Base-by-base conservation (phyloP, 2,329 filamentous ascomycete genomes). In the Paramyrothecium roridum region DNA sequence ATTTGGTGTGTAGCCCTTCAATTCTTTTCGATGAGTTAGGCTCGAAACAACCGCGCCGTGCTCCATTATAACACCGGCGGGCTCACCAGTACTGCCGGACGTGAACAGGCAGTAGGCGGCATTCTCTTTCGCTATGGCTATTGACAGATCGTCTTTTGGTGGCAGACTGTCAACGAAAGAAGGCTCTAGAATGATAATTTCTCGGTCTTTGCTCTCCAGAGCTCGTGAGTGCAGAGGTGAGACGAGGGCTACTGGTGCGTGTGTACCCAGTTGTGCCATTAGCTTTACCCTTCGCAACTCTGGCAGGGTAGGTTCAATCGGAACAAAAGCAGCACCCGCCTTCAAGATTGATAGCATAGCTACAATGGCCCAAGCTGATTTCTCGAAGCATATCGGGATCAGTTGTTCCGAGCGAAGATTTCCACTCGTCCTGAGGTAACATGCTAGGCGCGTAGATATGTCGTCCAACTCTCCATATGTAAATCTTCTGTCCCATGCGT, bases 181-280 rank as follows among this genome's bases (percentile, higher is more conserved):
- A 45, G 82, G 82, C 54, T 75, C 75, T 7, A 82, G 82, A 1
- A 82, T 85, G 53, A 79, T 83, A 20, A 30, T 30, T 30, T 30
- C 6, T 10, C 26, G 4, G 26, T 10, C 10, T 30, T 50, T 45
- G 23, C 12, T 16, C n/a, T n/a, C n/a, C n/a, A n/a, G n/a, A n/a
- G n/a, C n/a, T n/a, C n/a, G n/a, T n/a, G n/a, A n/a, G n/a, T n/a
- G n/a, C n/a, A n/a, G n/a, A n/a, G n/a, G n/a, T n/a, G n/a, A n/a
- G n/a, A n/a, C n/a, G n/a, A n/a, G n/a, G n/a, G n/a, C n/a, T n/a
- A n/a, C n/a, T 21, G 45, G 45, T 21, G n/a, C 19, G 23, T 43
- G 50, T 7, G 22, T 20, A n/a, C n/a, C n/a, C n/a, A 21, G 52
- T 21, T 21, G 17, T 11, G 19, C n/a, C 22, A 22, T 45, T n/a